These are phyloP conservation scores for Rhizoctonia solani DNA, from an alignment of 1,284 basidiomycete species.

Conservation along the genomic window DNA sequence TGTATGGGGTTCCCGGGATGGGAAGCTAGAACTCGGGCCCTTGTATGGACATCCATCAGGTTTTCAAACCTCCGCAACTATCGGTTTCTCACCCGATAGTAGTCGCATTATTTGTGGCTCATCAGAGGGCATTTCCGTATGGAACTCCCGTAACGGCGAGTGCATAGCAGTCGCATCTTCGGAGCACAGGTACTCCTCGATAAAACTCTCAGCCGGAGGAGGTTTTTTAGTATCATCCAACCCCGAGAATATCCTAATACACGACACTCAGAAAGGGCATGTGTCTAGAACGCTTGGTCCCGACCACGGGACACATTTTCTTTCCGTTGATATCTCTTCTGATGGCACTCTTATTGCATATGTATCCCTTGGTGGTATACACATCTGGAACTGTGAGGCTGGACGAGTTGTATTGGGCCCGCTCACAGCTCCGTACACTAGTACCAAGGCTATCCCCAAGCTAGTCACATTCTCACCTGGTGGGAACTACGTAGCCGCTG, in stretches of 20 bases:
- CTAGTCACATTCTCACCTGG: constrained; percentile 31
- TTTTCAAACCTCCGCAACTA: no score
- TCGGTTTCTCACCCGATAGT: neutral
- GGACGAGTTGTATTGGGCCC: neutral
- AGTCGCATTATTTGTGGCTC: neutral
- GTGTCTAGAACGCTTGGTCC: neutral
- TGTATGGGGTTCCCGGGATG: neutral
- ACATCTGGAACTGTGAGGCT: neutral
- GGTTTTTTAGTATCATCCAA: neutral
- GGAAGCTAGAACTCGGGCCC: neutral
- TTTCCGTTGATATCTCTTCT: neutral
- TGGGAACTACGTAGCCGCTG: constrained; percentile 8
- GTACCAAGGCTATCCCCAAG: no score
- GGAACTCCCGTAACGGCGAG: neutral
- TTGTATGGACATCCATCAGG: neutral
- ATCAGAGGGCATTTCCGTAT: neutral
- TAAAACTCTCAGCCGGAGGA: neutral
- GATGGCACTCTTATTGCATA: neutral
- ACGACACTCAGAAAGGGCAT: neutral
- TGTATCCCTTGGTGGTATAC: neutral
- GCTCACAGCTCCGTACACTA: neutral
- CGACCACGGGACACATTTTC: neutral
- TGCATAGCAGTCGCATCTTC: neutral
- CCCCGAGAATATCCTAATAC: neutral
- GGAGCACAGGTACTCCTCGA: neutral